Percentiles rank a stretch among this genome's conserved stretches.
These are phyloP conservation scores for Sordariomycetes sp. DNA, from an alignment of 2,329 filamentous ascomycete genomes.

Conservation along the genomic window DNA sequence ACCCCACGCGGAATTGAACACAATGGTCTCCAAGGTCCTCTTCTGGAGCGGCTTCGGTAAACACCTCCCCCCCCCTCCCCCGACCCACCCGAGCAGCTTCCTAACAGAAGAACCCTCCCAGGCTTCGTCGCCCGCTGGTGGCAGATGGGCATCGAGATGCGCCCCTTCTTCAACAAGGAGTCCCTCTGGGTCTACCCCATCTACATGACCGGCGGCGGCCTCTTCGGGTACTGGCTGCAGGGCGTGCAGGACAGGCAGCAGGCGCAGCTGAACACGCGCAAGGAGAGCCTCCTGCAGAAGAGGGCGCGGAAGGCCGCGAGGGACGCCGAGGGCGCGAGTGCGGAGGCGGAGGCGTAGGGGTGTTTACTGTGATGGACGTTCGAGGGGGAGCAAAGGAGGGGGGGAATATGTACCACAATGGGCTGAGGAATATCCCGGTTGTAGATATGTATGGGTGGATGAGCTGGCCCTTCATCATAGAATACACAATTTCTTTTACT, in stretches of 20 bases:
- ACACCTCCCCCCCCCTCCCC: conserved; percentile 17
- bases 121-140: conserved; percentile 86
- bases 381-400: not conserved
- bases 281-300: conserved; percentile 78
- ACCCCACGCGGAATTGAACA: conserved; percentile 12
- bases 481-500: not conserved
- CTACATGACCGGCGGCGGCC: conserved; percentile 75
- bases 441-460: not conserved
- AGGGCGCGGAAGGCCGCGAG: conserved; percentile 52
- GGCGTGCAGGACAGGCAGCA: conserved; percentile 79
- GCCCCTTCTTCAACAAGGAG: conserved; percentile 76
- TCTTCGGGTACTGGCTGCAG: conserved; percentile 95
- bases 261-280: conserved; percentile 65
- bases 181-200: conserved; percentile 87
- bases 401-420: not conserved
- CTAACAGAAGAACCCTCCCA: conserved; percentile 24
- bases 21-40: conserved; percentile 55
- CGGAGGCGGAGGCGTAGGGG: conserved; percentile 3
- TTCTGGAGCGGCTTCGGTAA: conserved; percentile 91
- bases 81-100: not conserved
- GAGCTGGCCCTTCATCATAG: not conserved
- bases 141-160: conserved; percentile 98
- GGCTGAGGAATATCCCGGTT: not conserved
- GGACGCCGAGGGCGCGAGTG: conserved; percentile 18
- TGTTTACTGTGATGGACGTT: not conserved